phyloP scores from a whole-genome alignment of 345 rosid genomes.

The Diplotaxis tenuifolia region DNA sequence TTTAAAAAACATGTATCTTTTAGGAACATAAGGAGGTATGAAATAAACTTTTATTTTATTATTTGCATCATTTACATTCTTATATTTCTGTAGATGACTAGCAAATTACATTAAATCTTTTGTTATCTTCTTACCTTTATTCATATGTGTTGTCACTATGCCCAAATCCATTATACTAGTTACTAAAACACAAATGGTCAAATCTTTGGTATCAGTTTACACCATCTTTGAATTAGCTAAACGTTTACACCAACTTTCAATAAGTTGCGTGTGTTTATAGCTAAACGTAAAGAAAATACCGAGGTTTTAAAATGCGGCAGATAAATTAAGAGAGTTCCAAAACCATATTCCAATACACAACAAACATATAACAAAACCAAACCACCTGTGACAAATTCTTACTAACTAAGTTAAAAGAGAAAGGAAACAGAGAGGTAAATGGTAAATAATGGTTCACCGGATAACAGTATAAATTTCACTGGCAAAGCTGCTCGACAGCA shows the following conservation, averaged over 20 bases:
- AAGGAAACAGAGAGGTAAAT: neutral
- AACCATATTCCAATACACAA: constrained; percentile 17
- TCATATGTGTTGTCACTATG: no score
- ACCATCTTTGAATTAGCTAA: neutral
- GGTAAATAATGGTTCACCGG: constrained; percentile 18
- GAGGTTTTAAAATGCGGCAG: neutral
- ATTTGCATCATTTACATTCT: no score
- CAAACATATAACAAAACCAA: constrained; percentile 15
- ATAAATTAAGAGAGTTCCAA: constrained; percentile 2
- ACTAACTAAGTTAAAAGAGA: constrained; percentile 4
- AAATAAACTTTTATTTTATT: no score
- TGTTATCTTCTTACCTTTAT: no score
- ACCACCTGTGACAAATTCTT: constrained; percentile 20
- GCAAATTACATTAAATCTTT: no score
- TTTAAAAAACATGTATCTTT: no score
- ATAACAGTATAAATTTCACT: constrained; percentile 36
- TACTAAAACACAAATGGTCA: no score
- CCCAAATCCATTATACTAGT: no score
- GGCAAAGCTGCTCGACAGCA: constrained; percentile 90
- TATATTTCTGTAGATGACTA: no score
- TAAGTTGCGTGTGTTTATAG: neutral
- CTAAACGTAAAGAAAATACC: neutral
- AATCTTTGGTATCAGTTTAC: no score
- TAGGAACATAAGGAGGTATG: no score
- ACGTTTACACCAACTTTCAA: neutral